These are phyloP conservation scores for Pichia pseudocactophila DNA, from an alignment of 805 yeast genomes.

Conservation along the genomic window DNA sequence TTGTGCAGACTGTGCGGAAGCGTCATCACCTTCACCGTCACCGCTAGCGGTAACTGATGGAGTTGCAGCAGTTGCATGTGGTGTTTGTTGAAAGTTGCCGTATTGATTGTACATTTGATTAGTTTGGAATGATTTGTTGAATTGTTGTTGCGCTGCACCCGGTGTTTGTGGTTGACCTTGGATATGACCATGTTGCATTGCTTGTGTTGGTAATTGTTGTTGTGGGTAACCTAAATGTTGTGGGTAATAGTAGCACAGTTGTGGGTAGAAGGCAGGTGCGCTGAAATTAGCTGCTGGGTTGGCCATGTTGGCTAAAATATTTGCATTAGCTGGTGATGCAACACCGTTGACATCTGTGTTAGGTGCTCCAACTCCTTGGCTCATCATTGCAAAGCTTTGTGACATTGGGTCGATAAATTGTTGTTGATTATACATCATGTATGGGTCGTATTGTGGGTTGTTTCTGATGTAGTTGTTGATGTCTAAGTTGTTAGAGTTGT, in stretches of 20 bases:
- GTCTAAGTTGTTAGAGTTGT: constrained; percentile 16
- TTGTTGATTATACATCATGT: constrained; percentile 13
- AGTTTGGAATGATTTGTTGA: constrained; percentile 19
- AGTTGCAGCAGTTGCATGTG: constrained; percentile 7
- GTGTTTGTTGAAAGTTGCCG: constrained; percentile 14
- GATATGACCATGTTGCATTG: constrained; percentile 7
- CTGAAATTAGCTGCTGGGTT: constrained; percentile 16
- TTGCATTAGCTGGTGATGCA: constrained; percentile 15
- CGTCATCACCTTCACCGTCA: constrained; percentile 5
- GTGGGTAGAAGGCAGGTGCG: constrained; percentile 24
- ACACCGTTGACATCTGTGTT: constrained; percentile 4
- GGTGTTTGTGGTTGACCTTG: constrained; percentile 15
- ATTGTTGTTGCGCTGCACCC: constrained; percentile 9
- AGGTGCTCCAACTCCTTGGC: constrained; percentile 3
- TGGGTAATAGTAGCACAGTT: constrained; percentile 19
- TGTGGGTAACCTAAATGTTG: constrained; percentile 11
- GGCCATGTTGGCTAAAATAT: constrained; percentile 16
- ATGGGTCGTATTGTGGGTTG: constrained; percentile 19
- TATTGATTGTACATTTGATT: constrained; percentile 22
- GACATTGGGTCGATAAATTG: constrained; percentile 17
- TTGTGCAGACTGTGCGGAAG: constrained; percentile 16
- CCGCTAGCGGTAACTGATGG: constrained; percentile 12
- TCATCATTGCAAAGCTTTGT: not conserved
- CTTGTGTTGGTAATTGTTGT: constrained; percentile 13
- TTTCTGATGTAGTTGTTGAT: constrained; percentile 22